Evolutionary conservation across 352 stramenopile species (phyloP).

Genomic region (Thalassiosira exigua): DNA sequence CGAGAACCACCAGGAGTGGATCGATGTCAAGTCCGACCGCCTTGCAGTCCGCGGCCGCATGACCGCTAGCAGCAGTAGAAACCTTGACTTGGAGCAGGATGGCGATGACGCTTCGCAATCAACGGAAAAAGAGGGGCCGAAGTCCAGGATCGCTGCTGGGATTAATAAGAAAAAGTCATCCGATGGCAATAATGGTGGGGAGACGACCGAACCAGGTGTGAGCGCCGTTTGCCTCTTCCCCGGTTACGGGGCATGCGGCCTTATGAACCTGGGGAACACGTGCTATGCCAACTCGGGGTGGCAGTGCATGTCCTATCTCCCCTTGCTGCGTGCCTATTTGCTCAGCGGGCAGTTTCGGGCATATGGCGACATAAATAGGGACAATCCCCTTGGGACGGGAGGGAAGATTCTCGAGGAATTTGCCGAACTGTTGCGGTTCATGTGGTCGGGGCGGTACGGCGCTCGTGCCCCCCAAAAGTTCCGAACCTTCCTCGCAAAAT

Average conservation of each 20-base stretch:
- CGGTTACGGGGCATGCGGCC: constrained; percentile 80
- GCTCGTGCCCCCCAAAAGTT: constrained; percentile 83
- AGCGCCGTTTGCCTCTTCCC: constrained; percentile 78
- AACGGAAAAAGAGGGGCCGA: constrained; percentile 38
- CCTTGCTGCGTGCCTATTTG: constrained; percentile 95
- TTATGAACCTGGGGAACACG: constrained; percentile 94
- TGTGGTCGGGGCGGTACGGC: constrained; percentile 93
- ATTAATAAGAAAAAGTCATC: constrained; percentile 70
- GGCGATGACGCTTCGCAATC: constrained; percentile 22
- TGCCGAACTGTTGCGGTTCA: constrained; percentile 82
- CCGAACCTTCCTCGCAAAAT: constrained; percentile 88
- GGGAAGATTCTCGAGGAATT: constrained; percentile 89
- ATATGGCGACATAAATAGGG: constrained; percentile 87
- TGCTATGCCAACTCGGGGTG: constrained; percentile 98
- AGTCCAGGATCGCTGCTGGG: constrained; percentile 30
- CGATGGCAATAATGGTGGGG: constrained; percentile 34
- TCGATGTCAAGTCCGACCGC: constrained; percentile 81
- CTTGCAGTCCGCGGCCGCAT: constrained; percentile 77
- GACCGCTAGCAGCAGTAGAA: constrained; percentile 58
- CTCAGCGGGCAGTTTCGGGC: constrained; percentile 91
- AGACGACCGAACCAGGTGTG: constrained; percentile 32
- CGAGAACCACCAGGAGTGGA: constrained; percentile 78
- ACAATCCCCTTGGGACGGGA: constrained; percentile 88
- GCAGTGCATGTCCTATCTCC: constrained; percentile 97
- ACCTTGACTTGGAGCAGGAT: constrained; percentile 35